A percentile compares a stretch with the other conserved stretches of the same genome.
Evolutionary conservation across 2,329 filamentous ascomycete species (phyloP).

Genomic region (Colletotrichum sp.): DNA sequence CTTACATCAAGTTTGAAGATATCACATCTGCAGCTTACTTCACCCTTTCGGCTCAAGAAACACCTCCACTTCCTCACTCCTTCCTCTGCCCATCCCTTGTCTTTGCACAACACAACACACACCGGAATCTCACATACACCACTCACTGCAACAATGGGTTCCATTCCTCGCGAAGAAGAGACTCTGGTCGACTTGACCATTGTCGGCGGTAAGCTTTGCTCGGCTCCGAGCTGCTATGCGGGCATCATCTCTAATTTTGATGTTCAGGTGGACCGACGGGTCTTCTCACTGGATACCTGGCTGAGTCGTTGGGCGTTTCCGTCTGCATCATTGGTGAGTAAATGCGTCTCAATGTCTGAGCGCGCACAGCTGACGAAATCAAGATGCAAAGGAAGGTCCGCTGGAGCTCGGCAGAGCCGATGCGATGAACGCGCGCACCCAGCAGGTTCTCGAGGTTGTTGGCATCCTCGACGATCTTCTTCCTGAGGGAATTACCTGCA

Average conservation of each 20-base stretch:
- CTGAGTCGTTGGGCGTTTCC: conserved; percentile 44
- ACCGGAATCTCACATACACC: not conserved
- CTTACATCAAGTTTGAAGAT: not conserved
- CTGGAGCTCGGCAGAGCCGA: conserved; percentile 50
- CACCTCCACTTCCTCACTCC: not conserved
- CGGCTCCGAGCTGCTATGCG: not conserved
- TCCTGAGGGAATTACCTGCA: conserved; percentile 49
- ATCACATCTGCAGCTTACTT: not conserved
- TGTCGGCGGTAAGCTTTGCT: conserved; percentile 35
- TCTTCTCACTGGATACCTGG: conserved; percentile 47
- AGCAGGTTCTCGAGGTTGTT: conserved; percentile 52
- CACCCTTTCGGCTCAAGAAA: not conserved
- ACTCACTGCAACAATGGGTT: conserved; percentile 4
- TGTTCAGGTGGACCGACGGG: conserved; percentile 48
- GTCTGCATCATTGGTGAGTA: conserved; percentile 42
- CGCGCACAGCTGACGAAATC: not conserved
- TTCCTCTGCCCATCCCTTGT: not conserved
- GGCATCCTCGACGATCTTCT: conserved; percentile 47
- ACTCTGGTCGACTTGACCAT: conserved; percentile 37
- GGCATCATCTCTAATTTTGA: not conserved
- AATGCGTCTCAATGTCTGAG: not conserved
- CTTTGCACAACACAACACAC: not conserved
- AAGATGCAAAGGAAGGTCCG: conserved; percentile 42
- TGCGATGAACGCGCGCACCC: conserved; percentile 53
- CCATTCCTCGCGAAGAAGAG: conserved; percentile 13